Conservation (phyloP, 1,139 yeast genomes). For the Candida tetrigidarum region DNA sequence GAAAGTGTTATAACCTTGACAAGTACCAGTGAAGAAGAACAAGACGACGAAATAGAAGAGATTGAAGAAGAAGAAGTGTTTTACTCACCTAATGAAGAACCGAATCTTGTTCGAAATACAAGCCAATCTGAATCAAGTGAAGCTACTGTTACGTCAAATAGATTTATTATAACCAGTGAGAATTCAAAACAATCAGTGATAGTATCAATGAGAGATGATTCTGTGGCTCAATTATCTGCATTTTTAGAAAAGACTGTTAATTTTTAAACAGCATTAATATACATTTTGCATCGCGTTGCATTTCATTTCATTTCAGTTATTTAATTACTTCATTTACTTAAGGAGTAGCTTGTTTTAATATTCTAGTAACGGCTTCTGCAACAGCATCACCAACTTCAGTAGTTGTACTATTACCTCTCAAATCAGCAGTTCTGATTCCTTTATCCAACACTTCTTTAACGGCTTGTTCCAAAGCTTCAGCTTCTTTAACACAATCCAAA, state of each 20-base stretch:
- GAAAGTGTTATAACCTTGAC: slow-evolving; percentile 18
- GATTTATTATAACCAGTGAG: slow-evolving; percentile 7
- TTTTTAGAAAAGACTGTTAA: slow-evolving; percentile 33
- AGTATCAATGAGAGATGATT: slow-evolving; percentile 26
- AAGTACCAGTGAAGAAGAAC: slow-evolving; percentile 22
- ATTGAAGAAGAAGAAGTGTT: slow-evolving; percentile 27
- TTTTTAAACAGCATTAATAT: slow-evolving; percentile 16
- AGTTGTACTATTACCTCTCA: slow-evolving; percentile 81
- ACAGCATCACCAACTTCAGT: slow-evolving; percentile 93
- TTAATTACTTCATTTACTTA: background rate
- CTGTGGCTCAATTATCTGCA: slow-evolving; percentile 40
- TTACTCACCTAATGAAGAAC: slow-evolving; percentile 17
- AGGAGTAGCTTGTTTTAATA: slow-evolving; percentile 39
- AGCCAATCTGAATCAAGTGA: slow-evolving; percentile 35
- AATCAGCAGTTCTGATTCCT: slow-evolving; percentile 90
- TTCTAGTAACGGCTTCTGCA: slow-evolving; percentile 68
- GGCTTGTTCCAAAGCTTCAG: slow-evolving; percentile 87
- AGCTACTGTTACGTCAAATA: slow-evolving; percentile 34
- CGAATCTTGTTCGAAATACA: slow-evolving; percentile 1
- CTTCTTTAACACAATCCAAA: slow-evolving; percentile 79
- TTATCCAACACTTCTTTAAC: slow-evolving; percentile 79
- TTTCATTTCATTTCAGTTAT: background rate
- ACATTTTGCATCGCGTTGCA: background rate
- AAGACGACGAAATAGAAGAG: slow-evolving; percentile 8
- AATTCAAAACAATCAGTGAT: background rate